Percentiles rank a stretch among this genome's conserved stretches.
These are phyloP conservation scores for Neonectria hederae DNA, from an alignment of 2,329 filamentous ascomycete species.

Conservation along the genomic window DNA sequence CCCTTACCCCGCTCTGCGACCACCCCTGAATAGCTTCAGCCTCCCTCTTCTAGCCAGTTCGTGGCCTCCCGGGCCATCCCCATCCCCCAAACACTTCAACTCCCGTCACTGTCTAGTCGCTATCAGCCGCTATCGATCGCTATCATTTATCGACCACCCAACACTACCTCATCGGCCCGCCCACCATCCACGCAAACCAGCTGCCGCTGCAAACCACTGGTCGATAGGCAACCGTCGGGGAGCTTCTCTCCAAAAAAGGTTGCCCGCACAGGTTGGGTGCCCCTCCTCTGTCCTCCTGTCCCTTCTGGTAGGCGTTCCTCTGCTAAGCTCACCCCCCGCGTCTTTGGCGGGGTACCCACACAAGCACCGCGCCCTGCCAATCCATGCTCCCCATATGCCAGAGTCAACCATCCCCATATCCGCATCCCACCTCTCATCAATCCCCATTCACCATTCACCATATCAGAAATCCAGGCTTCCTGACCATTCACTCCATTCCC, in stretches of 20 bases:
- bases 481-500: constrained; percentile 22
- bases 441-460: constrained; percentile 28
- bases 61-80: constrained; percentile 7
- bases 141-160: background rate
- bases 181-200: background rate
- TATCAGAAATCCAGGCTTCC: constrained; percentile 19
- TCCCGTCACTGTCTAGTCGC: background rate
- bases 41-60: constrained; percentile 16
- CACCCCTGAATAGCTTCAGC: constrained; percentile 32
- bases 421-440: constrained; percentile 35
- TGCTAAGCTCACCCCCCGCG: constrained; percentile 36
- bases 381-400: constrained; percentile 42
- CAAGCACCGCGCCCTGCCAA: constrained; percentile 49
- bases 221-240: constrained; percentile 4
- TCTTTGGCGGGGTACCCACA: constrained; percentile 49
- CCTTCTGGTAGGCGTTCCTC: constrained; percentile 11
- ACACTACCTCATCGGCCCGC: background rate
- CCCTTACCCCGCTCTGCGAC: constrained; percentile 39
- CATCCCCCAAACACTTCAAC: constrained; percentile 11
- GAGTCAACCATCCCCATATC: constrained; percentile 38
- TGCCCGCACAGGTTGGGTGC: background rate
- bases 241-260: constrained; percentile 7
- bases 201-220: constrained; percentile 4
- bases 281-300: background rate
- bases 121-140: constrained; percentile 5